phyloP scores from a whole-genome alignment of 1,284 basidiomycete genomes.

The Fistulinella cinereoalba region DNA sequence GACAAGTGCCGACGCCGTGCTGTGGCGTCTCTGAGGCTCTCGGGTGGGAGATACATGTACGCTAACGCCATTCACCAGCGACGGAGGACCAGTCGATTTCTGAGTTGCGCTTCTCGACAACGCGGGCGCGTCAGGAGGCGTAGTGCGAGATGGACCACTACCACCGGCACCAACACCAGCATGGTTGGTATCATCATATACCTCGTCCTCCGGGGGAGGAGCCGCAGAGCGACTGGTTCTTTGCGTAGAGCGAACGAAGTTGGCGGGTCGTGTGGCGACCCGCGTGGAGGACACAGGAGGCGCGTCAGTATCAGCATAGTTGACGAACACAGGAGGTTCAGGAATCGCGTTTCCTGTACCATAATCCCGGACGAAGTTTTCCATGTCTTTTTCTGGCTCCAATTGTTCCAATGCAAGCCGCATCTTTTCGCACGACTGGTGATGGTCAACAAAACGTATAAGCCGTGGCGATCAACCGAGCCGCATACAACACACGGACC shows the following conservation, averaged over 20 bases:
- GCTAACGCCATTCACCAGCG: conserved; percentile 28
- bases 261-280: conserved; percentile 52
- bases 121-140: conserved; percentile 8
- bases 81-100: conserved; percentile 18
- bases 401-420: conserved; percentile 80
- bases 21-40: conserved; percentile 29
- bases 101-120: conserved; percentile 31
- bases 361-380: conserved; percentile 81
- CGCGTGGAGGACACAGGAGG: conserved; percentile 56
- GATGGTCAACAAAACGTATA: neutral
- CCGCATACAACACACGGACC: conserved; percentile 57
- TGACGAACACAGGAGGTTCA: conserved; percentile 79
- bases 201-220: conserved; percentile 42
- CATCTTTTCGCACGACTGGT: conserved; percentile 85
- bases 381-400: conserved; percentile 80
- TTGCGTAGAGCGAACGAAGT: conserved; percentile 57
- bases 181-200: conserved; percentile 46
- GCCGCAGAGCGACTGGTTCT: conserved; percentile 37
- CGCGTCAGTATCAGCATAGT: conserved; percentile 66
- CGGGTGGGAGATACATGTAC: conserved; percentile 26
- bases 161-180: conserved; percentile 66
- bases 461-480: neutral
- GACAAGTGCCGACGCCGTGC: conserved; percentile 18
- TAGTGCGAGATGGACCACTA: conserved; percentile 25
- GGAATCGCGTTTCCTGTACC: conserved; percentile 84